Evolutionary conservation across 495 filamentous ascomycete genomes (phyloP), one percentile per base, ranked within the genome.

Genomic region (Emericellopsis terricola): DNA sequence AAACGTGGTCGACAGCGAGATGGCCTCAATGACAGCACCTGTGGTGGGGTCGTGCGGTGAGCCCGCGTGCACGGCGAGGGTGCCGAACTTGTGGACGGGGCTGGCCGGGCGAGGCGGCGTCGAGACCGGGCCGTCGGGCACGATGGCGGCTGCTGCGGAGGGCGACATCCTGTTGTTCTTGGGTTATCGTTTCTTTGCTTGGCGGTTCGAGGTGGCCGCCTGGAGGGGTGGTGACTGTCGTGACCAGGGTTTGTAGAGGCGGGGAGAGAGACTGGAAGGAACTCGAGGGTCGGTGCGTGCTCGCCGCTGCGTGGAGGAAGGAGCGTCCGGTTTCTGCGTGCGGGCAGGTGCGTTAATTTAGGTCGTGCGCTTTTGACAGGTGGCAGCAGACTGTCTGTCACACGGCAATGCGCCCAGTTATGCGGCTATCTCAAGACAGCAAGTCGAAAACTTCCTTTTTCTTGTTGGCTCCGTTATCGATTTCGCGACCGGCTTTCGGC

Each of bases 1-100:
- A 45, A 77, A 92, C 10, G 85, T 92, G 7, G 85, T 91, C 3
- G 80, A 84, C 11, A 93, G 72, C 2, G 84, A 89, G 45, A 93
- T 89, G 29, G 84, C 57, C 48, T 81, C 77, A 50, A 93, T 93
- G 39, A 93, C 84, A 38, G 84, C 84, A 31, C 84, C 84, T 15
- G 83, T 93, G 6, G 60, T 57, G 17, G 81, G 78, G 57, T 93
- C 84, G 50, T 85, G 78, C 42, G 75, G 78, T 19, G 81, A 57
- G 31, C 84, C 84, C 33, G 84, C 79, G 55, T 93, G 84, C 6
- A 93, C 85, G 28, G 84, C 84, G 19, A 84, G 62, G 24, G 84
- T 93, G 13, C 78, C 84, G 52, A 93, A 93, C 14, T 65, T 60
- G 48, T 75, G 41, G 14, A 40, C 40, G 26, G 51, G 46, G 29